phyloP scores from a whole-genome alignment of 2,329 filamentous ascomycete genomes.

The Didymella exigua region DNA sequence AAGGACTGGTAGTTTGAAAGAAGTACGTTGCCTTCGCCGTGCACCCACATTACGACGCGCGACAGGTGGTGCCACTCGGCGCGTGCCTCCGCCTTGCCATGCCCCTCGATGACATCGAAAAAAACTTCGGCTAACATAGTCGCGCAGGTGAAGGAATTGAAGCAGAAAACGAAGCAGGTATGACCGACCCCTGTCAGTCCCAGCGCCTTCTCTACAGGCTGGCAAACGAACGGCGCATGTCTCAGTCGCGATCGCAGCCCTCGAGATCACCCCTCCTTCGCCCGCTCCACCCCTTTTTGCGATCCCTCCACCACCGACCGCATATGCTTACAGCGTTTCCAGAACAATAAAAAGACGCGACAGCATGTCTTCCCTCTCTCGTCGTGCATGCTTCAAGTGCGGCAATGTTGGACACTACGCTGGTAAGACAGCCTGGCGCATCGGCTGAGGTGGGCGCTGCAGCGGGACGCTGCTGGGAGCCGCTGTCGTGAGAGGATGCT shows the following conservation, averaged over 20 bases:
- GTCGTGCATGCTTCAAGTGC: conserved; percentile 61
- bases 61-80: conserved; percentile 22
- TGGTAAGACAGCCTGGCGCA: conserved; percentile 42
- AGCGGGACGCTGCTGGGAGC: conserved; percentile 23
- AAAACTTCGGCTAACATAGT: conserved; percentile 38
- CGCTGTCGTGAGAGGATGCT: conserved; percentile 21
- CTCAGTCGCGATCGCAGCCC: conserved; percentile 29
- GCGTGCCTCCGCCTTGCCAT: conserved; percentile 30
- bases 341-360: conserved; percentile 43
- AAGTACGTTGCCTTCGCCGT: conserved; percentile 34
- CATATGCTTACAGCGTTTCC: conserved; percentile 26
- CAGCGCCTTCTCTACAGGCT: conserved; percentile 7
- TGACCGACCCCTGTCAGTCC: conserved; percentile 14
- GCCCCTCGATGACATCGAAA: conserved; percentile 39
- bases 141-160: conserved; percentile 43
- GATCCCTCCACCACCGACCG: conserved; percentile 13
- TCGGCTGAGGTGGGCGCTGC: conserved; percentile 25
- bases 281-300: conserved; percentile 23
- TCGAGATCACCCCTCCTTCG: conserved; percentile 24
- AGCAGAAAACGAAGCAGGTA: conserved; percentile 40
- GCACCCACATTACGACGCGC: conserved; percentile 7
- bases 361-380: conserved; percentile 59
- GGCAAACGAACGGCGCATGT: conserved; percentile 15
- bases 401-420: conserved; percentile 61
- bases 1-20: conserved; percentile 46